Evolutionary conservation across 352 stramenopile genomes (phyloP).

Genomic region (Elongisporangium prolatum): DNA sequence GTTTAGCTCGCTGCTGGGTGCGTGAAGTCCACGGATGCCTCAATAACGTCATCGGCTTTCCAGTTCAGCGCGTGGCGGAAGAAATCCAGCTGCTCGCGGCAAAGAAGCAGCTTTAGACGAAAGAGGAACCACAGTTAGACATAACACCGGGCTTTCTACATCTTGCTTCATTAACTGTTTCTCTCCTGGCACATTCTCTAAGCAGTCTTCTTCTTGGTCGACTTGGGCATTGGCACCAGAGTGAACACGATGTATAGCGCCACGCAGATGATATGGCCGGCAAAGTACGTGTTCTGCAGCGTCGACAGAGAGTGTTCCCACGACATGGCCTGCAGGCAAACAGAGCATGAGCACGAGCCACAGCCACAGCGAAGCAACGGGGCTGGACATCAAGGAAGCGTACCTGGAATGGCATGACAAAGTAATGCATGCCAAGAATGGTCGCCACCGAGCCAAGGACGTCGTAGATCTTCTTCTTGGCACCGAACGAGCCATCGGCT

Average conservation of each 20-base stretch:
- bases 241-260: constrained; percentile 72
- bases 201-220: constrained; percentile 42
- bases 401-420: constrained; percentile 69
- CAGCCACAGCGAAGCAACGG: background rate
- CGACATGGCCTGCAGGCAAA: constrained; percentile 41
- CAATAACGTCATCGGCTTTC: constrained; percentile 91
- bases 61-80: constrained; percentile 71
- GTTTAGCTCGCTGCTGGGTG: constrained; percentile 76
- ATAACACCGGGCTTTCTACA: background rate
- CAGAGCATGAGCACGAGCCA: background rate
- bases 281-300: constrained; percentile 67
- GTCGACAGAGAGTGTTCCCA: constrained; percentile 59
- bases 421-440: constrained; percentile 56
- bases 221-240: constrained; percentile 47
- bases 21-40: constrained; percentile 77
- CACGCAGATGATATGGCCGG: constrained; percentile 56
- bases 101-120: constrained; percentile 31
- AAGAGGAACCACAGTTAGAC: background rate
- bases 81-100: constrained; percentile 46
- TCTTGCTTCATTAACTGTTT: constrained; percentile 6
- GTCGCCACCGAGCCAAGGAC: constrained; percentile 41
- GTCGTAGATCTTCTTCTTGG: constrained; percentile 64
- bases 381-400: background rate
- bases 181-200: constrained; percentile 17
- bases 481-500: constrained; percentile 37